Percentiles rank a stretch among this genome's conserved stretches.
phyloP scores from a whole-genome alignment of 1,284 basidiomycete genomes.

The Ceratobasidium sp. region DNA sequence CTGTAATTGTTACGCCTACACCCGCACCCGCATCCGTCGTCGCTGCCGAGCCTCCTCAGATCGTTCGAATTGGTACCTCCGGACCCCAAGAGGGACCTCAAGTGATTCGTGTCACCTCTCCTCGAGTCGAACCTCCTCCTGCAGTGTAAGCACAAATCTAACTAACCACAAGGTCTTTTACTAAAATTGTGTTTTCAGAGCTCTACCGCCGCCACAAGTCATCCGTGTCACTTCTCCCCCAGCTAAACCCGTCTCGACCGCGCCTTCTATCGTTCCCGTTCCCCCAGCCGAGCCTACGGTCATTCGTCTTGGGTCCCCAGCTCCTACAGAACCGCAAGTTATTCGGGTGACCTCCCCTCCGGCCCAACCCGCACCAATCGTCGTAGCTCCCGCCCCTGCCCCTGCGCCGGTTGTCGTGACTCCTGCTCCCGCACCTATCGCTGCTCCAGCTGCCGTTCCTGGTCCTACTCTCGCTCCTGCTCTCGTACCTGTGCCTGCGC shows the following conservation, averaged over 20 bases:
- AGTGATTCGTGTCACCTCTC: constrained; percentile 28
- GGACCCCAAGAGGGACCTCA: constrained; percentile 20
- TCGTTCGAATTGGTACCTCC: constrained; percentile 13
- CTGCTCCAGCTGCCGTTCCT: constrained; percentile 22
- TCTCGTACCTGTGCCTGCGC: constrained; percentile 19
- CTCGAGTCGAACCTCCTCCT: not conserved
- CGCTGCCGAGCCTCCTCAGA: not conserved
- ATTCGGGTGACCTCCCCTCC: constrained; percentile 39
- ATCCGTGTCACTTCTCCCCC: constrained; percentile 21
- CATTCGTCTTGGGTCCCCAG: constrained; percentile 32
- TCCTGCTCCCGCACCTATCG: not conserved
- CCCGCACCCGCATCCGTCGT: not conserved
- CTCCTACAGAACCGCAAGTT: constrained; percentile 30
- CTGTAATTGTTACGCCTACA: too few relatives aligned
- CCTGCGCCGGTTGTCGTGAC: constrained; percentile 20
- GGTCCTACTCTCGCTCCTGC: not conserved
- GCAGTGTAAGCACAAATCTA: not conserved
- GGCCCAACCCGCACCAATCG: constrained; percentile 10
- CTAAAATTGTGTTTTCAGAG: not conserved
- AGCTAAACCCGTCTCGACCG: not conserved
- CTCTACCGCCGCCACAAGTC: constrained; percentile 13
- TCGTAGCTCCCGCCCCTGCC: constrained; percentile 28
- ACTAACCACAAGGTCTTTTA: not conserved
- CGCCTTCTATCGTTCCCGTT: not conserved
- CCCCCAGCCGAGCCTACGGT: constrained; percentile 38